phyloP scores from a whole-genome alignment of 2,329 filamentous ascomycete species.

The Aschersonia sp. region DNA sequence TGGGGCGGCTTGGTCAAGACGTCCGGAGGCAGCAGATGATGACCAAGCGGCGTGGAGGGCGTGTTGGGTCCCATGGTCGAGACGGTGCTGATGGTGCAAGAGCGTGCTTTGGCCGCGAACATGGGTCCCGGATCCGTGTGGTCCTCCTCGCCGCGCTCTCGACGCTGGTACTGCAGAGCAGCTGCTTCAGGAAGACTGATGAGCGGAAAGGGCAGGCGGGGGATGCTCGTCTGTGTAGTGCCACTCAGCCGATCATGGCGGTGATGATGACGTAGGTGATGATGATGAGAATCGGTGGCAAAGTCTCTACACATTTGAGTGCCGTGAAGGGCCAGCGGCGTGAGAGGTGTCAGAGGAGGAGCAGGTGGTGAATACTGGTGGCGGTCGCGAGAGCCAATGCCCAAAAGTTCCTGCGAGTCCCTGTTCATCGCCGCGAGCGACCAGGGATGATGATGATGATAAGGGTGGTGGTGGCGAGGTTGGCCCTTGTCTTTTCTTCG shows the following conservation, averaged over 20 bases:
- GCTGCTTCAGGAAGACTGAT: constrained; percentile 23
- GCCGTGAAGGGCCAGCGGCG: neutral
- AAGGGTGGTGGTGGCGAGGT: no score
- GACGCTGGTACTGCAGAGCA: constrained; percentile 16
- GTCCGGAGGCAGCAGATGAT: neutral
- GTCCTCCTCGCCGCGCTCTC: constrained; percentile 21
- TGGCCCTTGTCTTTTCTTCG: no score
- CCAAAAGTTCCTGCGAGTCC: constrained; percentile 4
- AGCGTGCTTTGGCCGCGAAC: constrained; percentile 14
- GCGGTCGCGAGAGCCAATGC: neutral
- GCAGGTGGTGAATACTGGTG: neutral
- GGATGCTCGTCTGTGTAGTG: constrained; percentile 5
- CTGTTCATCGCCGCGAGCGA: neutral
- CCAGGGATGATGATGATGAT: neutral
- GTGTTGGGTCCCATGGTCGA: constrained; percentile 13
- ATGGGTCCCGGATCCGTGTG: constrained; percentile 16
- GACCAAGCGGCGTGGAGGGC: constrained; percentile 9
- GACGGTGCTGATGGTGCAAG: constrained; percentile 16
- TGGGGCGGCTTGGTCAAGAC: constrained; percentile 1
- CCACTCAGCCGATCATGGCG: no score
- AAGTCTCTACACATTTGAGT: neutral
- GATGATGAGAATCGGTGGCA: constrained; percentile 8
- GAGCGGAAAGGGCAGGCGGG: constrained; percentile 19
- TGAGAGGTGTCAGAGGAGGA: no score
- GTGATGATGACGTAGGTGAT: neutral